Base-by-base conservation (phyloP, 257 asterid species). In the Osmanthus fragrans region DNA sequence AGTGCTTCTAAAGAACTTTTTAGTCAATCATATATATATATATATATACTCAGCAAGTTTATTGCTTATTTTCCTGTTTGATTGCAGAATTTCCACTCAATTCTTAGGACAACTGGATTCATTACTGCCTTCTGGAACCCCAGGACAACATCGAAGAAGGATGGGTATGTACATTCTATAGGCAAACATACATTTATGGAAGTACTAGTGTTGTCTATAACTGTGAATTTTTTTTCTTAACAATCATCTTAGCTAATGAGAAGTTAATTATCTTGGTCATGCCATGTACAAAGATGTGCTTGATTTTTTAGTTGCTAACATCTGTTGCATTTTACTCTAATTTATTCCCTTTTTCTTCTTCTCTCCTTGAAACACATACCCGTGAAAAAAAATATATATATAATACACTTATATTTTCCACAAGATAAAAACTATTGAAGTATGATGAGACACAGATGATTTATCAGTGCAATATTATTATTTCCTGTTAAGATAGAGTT, bases 71-170 rank as follows among this genome's bases (percentile, higher is more conserved):
- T 79, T 33, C 71, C 80, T 78, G 51, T 63, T 58, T 78, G 67
- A 60, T 34, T 85, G 90, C 91, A 93, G 99, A 76, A 80, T 89
- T 83, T 92, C 95, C 73, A 87, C 75, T 77, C 93, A 89, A 76
- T 86, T 96, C 89, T 70, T 96, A 79, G 88, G 81, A 66, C 97
- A 90, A 73, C 85, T 96, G 76, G 99, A 96, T 83, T 89, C 93
- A 45, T 45, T 93, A 71, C 63, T 90, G 80, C 97, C 98, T 70
- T 71, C 95, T 78, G 99, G 92, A 77, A 85, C 92, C 79, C 91
- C 86, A 64, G 96, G 94, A 70, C 98, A 91, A 81, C 97, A 89
- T 21, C 90, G 97, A 66, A 86, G 96, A 91, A 85, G 92, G 88
- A 86, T 88, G 80, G 99, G 99, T 96, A 79, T 75, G 96, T 86